phyloP scores from a whole-genome alignment of 2,329 filamentous ascomycete species.

The Colletotrichum gloeosporioides region DNA sequence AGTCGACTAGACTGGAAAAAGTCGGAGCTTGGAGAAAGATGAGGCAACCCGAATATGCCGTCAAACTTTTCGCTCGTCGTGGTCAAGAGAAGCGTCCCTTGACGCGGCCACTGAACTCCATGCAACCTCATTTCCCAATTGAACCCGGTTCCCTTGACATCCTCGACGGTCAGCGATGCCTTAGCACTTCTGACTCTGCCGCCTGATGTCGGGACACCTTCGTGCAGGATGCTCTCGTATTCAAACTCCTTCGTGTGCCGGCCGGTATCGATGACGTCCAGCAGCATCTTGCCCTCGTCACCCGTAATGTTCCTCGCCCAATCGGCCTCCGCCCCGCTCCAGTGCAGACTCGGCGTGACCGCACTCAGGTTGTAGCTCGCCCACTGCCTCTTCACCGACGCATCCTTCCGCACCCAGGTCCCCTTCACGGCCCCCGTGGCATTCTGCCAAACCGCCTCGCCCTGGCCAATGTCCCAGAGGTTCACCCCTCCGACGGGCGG shows the following conservation, averaged over 20 bases:
- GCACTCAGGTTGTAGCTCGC: constrained; percentile 67
- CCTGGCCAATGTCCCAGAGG: constrained; percentile 41
- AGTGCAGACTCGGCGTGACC: constrained; percentile 70
- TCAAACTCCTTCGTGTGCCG: constrained; percentile 52
- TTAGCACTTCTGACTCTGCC: constrained; percentile 71
- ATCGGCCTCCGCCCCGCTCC: constrained; percentile 60
- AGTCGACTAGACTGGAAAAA: constrained; percentile 64
- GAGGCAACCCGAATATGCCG: constrained; percentile 89
- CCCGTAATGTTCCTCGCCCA: constrained; percentile 87
- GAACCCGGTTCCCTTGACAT: constrained; percentile 70
- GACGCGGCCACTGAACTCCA: constrained; percentile 85
- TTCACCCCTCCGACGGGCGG: constrained; percentile 44
- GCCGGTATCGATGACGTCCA: constrained; percentile 60
- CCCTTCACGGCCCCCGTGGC: constrained; percentile 79
- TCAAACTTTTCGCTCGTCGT: constrained; percentile 94
- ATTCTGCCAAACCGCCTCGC: constrained; percentile 72
- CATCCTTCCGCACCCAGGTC: constrained; percentile 70
- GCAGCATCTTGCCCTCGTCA: constrained; percentile 67
- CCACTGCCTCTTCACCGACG: constrained; percentile 50
- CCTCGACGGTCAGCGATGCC: constrained; percentile 75
- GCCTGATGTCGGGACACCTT: constrained; percentile 43
- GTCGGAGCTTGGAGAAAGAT: constrained; percentile 69
- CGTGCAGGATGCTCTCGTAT: constrained; percentile 44
- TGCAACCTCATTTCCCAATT: constrained; percentile 82
- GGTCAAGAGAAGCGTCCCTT: constrained; percentile 80